Base-by-base conservation (phyloP, 208 protist species). In the Crithidia thermophila region DNA sequence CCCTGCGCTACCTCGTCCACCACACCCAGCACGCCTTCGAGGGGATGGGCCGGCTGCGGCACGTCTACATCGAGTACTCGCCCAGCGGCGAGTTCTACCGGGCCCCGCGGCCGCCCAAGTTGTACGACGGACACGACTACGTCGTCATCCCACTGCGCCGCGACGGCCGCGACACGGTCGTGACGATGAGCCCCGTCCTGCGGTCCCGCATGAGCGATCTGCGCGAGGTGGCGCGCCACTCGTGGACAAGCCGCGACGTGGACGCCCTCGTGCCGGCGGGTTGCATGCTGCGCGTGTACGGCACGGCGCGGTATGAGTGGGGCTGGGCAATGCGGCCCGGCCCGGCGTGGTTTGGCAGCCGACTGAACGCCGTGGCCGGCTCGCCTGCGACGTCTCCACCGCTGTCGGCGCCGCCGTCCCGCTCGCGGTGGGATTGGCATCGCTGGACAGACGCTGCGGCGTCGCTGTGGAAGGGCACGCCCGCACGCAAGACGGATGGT, bases 41-140 rank as follows among this genome's bases (percentile, higher is more conserved):
- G 23, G 71, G 74, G 10, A 30, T 94, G 30, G 88, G 88, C 2
- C 86, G 87, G 33, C 65, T 96, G 57, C 81, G 91, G 0, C 91
- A 96, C 65, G 88, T 96, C 7, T 94, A 94, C 67, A 72, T 96
- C 11, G 86, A 93, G 72, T 96, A 96, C 68, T 89, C 87, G 4
- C 91, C 91, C 3, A 81, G 50, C 25, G 87, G 88, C 34, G 55
- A 70, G 57, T 87, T 93, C 27, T 94, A 87, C 52, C 86, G 79
- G 13, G 72, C 70, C 9, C 91, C 88, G 13, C 61, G 67, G 9
- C 49, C 77, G 6, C 83, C 91, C 2, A 91, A 90, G 47, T 47
- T 42, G 18, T 96, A 87, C 66, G 91, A 96, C 66, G 91, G 91
- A 7, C 91, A 94, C 63, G 91, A 96, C 70, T 93, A 93, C 62